These are phyloP conservation scores for Talaromyces liani DNA, from an alignment of 495 filamentous ascomycete genomes.

Conservation along the genomic window DNA sequence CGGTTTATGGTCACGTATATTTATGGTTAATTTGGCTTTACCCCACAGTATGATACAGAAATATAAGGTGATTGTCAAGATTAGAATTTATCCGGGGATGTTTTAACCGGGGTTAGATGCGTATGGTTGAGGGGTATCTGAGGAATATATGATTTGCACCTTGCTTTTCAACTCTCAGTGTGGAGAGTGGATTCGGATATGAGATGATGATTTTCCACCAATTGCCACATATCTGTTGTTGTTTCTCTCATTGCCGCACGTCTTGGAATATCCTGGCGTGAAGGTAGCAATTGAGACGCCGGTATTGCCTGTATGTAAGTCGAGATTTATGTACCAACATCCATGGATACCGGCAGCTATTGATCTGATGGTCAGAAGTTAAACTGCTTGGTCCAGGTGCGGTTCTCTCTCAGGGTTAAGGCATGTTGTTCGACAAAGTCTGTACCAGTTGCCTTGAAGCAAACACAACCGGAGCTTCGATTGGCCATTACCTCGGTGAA, in stretches of 20 bases:
- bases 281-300: not conserved
- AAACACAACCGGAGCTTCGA: not conserved
- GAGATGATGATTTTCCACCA: not conserved
- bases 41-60: not conserved
- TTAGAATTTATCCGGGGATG: not conserved
- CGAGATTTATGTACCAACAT: not conserved
- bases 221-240: not conserved
- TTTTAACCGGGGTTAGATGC: not conserved
- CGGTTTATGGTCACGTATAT: not conserved
- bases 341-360: not conserved
- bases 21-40: not conserved
- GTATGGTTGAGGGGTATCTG: not conserved
- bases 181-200: not conserved
- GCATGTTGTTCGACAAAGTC: not conserved
- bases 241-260: not conserved
- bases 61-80: not conserved
- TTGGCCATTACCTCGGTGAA: not conserved
- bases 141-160: not conserved
- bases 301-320: not conserved
- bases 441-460: not conserved
- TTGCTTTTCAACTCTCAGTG: not conserved
- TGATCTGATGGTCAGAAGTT: not conserved
- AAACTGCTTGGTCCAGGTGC: not conserved
- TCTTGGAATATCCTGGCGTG: not conserved
- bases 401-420: not conserved